Evolutionary conservation across 805 yeast species (phyloP), one percentile per base, ranked within the genome.

Genomic region (Yarrowia hollandica): DNA sequence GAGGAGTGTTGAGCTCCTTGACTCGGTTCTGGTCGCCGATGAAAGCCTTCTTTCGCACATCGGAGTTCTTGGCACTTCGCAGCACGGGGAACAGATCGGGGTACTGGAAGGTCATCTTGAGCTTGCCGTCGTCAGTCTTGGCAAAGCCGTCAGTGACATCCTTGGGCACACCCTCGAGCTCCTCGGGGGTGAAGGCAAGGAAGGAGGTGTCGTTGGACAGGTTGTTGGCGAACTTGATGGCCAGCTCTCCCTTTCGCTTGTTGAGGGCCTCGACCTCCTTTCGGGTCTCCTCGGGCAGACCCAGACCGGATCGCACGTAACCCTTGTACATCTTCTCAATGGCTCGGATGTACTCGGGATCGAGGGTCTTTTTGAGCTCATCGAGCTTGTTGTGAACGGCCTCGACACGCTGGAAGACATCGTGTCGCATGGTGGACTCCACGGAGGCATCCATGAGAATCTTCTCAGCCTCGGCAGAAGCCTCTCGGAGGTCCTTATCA

Each of bases 1-100:
- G 70, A 0, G 75, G 79, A 28, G 82, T 85, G 72, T 89, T 89
- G 59, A 60, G 60, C 62, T 79, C 80, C 14, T 84, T 80, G 48
- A 79, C 82, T 67, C 86, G 85, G 69, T 82, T 81, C 70, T 85
- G 89, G 69, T 84, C 85, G 22, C 85, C 90, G 42, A 80, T 65
- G 64, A 77, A 85, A 1, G 90, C 89, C 10, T 71, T 67, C 68
- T 81, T 83, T 73, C 96, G 81, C 3, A 94, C 86, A 15, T 79
- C 79, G 39, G 83, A 78, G 63, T 73, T 73, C 60, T 77, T 76
- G 42, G 95, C 91, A 69, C 82, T 82, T 68, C 86, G 86, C 69
- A 87, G 72, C 14, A 86, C 85, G 1, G 95, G 95, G 62, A 85
- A 74, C 46, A 85, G 71, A 68, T 88, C 96, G 1, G 96, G 94